Percentiles rank a stretch among this genome's conserved stretches.
Conservation (phyloP, 164 flowering plant species). For the Tinospora cordifolia region DNA sequence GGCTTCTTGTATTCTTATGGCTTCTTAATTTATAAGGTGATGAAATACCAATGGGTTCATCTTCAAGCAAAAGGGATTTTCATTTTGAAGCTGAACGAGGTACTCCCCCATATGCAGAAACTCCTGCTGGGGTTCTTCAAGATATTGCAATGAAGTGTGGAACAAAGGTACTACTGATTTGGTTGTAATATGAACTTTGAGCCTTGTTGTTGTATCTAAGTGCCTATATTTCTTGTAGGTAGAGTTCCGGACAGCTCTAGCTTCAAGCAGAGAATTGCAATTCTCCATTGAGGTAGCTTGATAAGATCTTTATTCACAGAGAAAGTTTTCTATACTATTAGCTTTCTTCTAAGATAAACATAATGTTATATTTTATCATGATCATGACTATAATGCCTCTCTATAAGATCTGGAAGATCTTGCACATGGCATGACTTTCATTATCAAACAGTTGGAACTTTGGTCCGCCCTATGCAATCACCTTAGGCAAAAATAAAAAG, state of each 20-base stretch:
- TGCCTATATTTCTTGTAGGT: constrained; percentile 40
- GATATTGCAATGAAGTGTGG: constrained; percentile 85
- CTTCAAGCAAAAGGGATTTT: constrained; percentile 43
- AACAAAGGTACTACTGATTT: constrained; percentile 50
- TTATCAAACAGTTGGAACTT: too few species aligned
- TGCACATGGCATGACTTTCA: background rate
- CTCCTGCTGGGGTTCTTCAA: constrained; percentile 51
- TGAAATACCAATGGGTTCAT: constrained; percentile 39
- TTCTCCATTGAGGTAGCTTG: constrained; percentile 69
- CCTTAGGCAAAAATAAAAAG: background rate
- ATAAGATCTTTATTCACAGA: constrained; percentile 4
- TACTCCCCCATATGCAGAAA: constrained; percentile 35
- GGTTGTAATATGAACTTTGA: background rate
- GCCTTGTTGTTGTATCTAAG: background rate
- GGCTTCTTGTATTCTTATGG: background rate
- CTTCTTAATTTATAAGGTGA: constrained; percentile 38
- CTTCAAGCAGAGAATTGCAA: constrained; percentile 55
- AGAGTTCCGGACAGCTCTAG: constrained; percentile 62
- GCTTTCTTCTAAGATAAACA: background rate
- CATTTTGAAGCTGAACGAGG: constrained; percentile 46
- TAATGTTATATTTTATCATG: background rate
- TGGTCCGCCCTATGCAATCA: too few species aligned
- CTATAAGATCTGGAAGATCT: background rate
- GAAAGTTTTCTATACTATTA: background rate
- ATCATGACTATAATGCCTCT: background rate